Conservation (phyloP, 495 filamentous ascomycete genomes). For the Podospora sp. region DNA sequence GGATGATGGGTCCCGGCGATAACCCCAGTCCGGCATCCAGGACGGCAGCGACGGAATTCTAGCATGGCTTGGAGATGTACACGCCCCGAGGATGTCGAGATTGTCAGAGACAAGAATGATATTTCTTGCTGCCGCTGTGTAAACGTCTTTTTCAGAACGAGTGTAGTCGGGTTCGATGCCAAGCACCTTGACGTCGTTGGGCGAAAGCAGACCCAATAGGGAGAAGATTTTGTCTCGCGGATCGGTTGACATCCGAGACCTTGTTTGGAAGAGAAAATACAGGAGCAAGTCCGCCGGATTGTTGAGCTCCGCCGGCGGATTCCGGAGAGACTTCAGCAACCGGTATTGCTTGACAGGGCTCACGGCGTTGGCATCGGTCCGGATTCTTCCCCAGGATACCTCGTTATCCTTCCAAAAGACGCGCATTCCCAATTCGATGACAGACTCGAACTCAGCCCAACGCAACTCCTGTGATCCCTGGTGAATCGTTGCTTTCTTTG, state of each 20-base stretch:
- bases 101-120: constrained; percentile 10
- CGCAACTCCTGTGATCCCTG: constrained; percentile 7
- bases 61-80: not conserved
- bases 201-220: constrained; percentile 30
- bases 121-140: constrained; percentile 3
- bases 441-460: constrained; percentile 20
- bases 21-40: constrained; percentile 20
- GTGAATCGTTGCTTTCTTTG: constrained; percentile 12
- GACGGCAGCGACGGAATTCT: constrained; percentile 11
- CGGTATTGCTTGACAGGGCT: too few species aligned
- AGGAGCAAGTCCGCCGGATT: constrained; percentile 18
- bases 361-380: not conserved
- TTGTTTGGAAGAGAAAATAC: constrained; percentile 7
- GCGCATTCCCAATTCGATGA: too few species aligned
- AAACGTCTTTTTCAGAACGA: constrained; percentile 9
- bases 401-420: too few species aligned
- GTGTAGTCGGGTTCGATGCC: constrained; percentile 15
- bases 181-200: not conserved
- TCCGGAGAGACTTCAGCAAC: too few species aligned
- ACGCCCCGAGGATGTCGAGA: constrained; percentile 18
- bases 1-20: too few species aligned
- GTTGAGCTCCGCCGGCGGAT: too few species aligned
- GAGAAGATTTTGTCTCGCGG: constrained; percentile 38
- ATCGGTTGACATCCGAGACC: constrained; percentile 32
- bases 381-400: not conserved